Base-by-base conservation (phyloP, 2,329 filamentous ascomycete species). In the Fusarium newnesense region DNA sequence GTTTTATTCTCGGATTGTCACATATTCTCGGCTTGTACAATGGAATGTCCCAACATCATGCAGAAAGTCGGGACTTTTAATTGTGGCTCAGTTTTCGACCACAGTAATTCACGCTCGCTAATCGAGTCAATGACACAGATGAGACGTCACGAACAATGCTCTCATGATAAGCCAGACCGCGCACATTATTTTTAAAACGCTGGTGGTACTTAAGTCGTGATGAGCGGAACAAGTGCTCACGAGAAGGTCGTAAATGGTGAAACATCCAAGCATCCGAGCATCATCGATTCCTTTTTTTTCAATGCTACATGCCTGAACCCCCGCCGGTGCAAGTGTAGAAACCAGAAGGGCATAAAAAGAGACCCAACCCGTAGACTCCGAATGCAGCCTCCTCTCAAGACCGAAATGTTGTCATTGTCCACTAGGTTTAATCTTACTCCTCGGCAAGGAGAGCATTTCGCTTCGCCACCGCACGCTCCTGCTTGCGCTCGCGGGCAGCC, bases 401-500 rank as follows among this genome's bases (percentile, higher is more conserved):
- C 84, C 82, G 81, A 82, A 81, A 82, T 82, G 79, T 84, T 79
- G 79, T 80, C 75, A 74, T 81, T 80, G 76, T 81, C 80, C 83
- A 85, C 81, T 83, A 83, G 79, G 83, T 84, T 82, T 88, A 86
- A 82, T 88, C 84, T 83, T 88, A 86, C 82, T 88, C 88, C 81
- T 89, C 87, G 84, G 89, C 94, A 82, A 93, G 84, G 85, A 97
- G 85, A 83, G 94, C 95, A 83, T 90, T 92, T 86, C 95, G 92
- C 96, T 99, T 99, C 86, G 93, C 92, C 84, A 89, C 86, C 85
- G 93, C 90, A 87, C 97, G 94, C 90, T 97, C 94, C 87, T 92
- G 87, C 92, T 96, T 96, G 90, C 96, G 93, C 93, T 98, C 96
- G 88, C 96, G 95, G 82, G 96, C 96, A 84, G 96, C 96, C 95